Evolutionary conservation across 306 rosid genomes (phyloP).

Genomic region (Cicer chorassanicum): DNA sequence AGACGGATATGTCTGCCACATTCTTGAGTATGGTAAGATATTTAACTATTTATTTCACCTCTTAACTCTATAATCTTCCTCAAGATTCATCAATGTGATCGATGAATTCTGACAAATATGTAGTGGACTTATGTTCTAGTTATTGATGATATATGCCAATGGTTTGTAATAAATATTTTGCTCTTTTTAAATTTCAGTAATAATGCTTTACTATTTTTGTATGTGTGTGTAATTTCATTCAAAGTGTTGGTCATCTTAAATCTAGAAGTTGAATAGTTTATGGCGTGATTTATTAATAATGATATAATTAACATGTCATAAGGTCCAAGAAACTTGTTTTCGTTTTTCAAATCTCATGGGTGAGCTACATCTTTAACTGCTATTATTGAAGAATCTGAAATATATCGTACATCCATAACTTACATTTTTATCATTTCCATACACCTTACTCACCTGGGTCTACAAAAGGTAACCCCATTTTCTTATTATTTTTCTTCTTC

Average conservation of each 20-base stretch:
- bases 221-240: neutral
- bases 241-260: slow-evolving; percentile 7
- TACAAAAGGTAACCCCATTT: slow-evolving; percentile 66
- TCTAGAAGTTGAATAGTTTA: slow-evolving; percentile 34
- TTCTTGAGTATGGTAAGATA: slow-evolving; percentile 88
- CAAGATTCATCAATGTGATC: too few species aligned
- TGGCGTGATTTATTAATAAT: slow-evolving; percentile 39
- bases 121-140: too few species aligned
- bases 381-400: slow-evolving; percentile 81
- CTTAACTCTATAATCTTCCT: too few species aligned
- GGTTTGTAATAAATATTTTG: neutral
- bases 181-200: neutral
- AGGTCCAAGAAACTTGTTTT: slow-evolving; percentile 90
- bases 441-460: slow-evolving; percentile 84
- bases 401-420: slow-evolving; percentile 69
- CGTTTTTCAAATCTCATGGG: slow-evolving; percentile 72
- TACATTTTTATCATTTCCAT: slow-evolving; percentile 68
- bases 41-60: neutral
- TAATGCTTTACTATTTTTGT: neutral
- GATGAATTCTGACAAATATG: too few species aligned
- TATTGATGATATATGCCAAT: too few species aligned
- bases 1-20: slow-evolving; percentile 82
- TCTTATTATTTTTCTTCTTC: slow-evolving; percentile 25
- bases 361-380: slow-evolving; percentile 86
- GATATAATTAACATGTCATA: slow-evolving; percentile 55